Evolutionary conservation across 2,329 filamentous ascomycete species (phyloP), one percentile per base, ranked within the genome.

Genomic region (Gliomastix tumulicola): DNA sequence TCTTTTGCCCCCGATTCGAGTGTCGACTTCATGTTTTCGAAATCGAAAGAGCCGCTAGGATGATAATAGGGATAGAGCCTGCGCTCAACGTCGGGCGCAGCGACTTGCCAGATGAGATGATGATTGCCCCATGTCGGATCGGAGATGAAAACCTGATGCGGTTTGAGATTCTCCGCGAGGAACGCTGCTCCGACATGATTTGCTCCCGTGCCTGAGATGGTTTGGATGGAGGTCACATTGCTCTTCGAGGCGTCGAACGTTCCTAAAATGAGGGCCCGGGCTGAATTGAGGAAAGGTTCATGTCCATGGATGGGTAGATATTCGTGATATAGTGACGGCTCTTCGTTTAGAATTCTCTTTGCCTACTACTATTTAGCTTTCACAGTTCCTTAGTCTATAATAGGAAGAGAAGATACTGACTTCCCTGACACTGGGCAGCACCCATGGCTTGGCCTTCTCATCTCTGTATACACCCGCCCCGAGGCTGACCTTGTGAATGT

Each of bases 231-330:
- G 3, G 40, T 48, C 5, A 56, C 41, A 10, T 37, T 10, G 17
- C 10, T 35, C 16, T 21, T 16, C 7, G 38, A 35, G 8, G 12
- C n/a, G 11, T 38, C 39, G 20, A 22, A 28, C 20, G 15, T 11
- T 3, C 41, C 43, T 6, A 60, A 47, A 9, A 53, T 32, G 4
- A 62, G 40, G 18, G 49, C 32, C 21, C 46, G 44, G 7, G 56
- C 51, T 6, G 30, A 43, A 8, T 43, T 39, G n/a, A 55, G 30
- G 65, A 94, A 89, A 40, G 80, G 71, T 33, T 78, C 63, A 39
- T 94, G 74, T 54, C 89, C 89, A 42, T 84, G 80, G 56, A 95
- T 95, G 41, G 88, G 88, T 36, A 92, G 83, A 63, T 95, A 95
- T 72, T 96, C 89, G 69, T 95, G 87, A 68, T 95, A 89, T 49